These are phyloP conservation scores for Hypoxylon sp. DNA, from an alignment of 2,329 filamentous ascomycete species.

Conservation along the genomic window DNA sequence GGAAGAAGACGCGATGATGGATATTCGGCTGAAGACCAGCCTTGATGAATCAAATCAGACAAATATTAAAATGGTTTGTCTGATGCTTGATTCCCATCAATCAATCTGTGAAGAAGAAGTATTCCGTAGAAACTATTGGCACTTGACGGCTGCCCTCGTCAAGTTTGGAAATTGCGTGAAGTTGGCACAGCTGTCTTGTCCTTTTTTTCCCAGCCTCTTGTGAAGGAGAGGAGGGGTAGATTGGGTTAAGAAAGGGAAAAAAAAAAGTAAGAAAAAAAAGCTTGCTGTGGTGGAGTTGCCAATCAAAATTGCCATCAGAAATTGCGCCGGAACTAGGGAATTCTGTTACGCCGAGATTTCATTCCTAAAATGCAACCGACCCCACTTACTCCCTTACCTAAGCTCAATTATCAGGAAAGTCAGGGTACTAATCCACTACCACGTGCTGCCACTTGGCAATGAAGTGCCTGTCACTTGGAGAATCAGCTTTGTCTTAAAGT, in stretches of 20 bases:
- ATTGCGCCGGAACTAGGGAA: slow-evolving; percentile 29
- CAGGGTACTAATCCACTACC: too few species aligned
- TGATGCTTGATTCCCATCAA: slow-evolving; percentile 25
- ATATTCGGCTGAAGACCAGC: slow-evolving; percentile 54
- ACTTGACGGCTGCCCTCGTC: slow-evolving; percentile 35
- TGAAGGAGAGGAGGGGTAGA: slow-evolving; percentile 36
- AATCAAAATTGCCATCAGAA: slow-evolving; percentile 35
- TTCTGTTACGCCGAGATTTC: slow-evolving; percentile 21
- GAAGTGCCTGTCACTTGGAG: background rate
- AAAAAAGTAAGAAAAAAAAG: slow-evolving; percentile 41
- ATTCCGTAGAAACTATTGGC: slow-evolving; percentile 24
- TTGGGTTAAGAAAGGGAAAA: slow-evolving; percentile 23
- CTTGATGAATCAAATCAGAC: slow-evolving; percentile 28
- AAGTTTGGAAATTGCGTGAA: slow-evolving; percentile 19
- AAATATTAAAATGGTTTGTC: slow-evolving; percentile 28
- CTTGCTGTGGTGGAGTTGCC: slow-evolving; percentile 39
- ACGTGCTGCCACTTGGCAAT: too few species aligned
- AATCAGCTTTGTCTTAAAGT: slow-evolving; percentile 20
- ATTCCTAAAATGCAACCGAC: background rate
- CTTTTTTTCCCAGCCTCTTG: slow-evolving; percentile 19
- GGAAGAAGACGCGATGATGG: slow-evolving; percentile 55
- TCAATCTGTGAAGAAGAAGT: too few species aligned
- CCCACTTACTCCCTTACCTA: too few species aligned
- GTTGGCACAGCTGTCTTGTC: slow-evolving; percentile 35
- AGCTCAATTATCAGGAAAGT: too few species aligned